Conservation (phyloP, 192 early-diverging fungal species). For the Kickxella alabastrina region DNA sequence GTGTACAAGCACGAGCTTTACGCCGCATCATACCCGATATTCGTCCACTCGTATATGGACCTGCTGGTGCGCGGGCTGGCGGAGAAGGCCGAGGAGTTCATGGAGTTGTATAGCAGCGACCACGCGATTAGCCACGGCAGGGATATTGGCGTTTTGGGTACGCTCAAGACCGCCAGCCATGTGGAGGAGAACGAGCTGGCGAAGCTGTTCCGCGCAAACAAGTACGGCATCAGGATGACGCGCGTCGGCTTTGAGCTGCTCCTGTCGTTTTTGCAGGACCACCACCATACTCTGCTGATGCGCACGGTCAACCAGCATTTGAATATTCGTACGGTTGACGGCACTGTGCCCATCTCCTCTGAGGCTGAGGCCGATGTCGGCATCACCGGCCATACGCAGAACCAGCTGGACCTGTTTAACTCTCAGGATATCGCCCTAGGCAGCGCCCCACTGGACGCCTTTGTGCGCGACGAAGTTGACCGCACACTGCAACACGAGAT, state of each 20-base stretch:
- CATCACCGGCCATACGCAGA: conserved; percentile 64
- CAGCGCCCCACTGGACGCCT: conserved; percentile 62
- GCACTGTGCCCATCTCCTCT: conserved; percentile 25
- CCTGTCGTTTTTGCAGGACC: conserved; percentile 88
- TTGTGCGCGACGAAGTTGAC: conserved; percentile 79
- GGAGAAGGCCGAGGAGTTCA: conserved; percentile 59
- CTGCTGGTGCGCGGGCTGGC: conserved; percentile 56
- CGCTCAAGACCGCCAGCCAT: conserved; percentile 72
- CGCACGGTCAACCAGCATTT: conserved; percentile 90
- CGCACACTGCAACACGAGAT: conserved; percentile 69
- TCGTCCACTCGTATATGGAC: conserved; percentile 88
- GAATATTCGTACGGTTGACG: conserved; percentile 60
- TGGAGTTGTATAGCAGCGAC: conserved; percentile 70
- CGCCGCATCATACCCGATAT: conserved; percentile 82
- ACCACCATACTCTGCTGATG: conserved; percentile 81
- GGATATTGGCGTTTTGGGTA: conserved; percentile 65
- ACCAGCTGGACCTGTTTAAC: conserved; percentile 78
- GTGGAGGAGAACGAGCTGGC: conserved; percentile 77
- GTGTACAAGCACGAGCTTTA: conserved; percentile 89
- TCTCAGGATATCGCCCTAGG: conserved; percentile 75
- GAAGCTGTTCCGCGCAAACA: conserved; percentile 72
- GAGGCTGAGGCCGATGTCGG: conserved; percentile 62
- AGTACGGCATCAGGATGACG: conserved; percentile 83
- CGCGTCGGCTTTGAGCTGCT: conserved; percentile 85
- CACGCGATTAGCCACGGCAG: conserved; percentile 71